A percentile compares a stretch with the other conserved stretches of the same genome.
These are phyloP conservation scores for Pichia sp. DNA, from an alignment of 1,139 yeast genomes.

Conservation along the genomic window DNA sequence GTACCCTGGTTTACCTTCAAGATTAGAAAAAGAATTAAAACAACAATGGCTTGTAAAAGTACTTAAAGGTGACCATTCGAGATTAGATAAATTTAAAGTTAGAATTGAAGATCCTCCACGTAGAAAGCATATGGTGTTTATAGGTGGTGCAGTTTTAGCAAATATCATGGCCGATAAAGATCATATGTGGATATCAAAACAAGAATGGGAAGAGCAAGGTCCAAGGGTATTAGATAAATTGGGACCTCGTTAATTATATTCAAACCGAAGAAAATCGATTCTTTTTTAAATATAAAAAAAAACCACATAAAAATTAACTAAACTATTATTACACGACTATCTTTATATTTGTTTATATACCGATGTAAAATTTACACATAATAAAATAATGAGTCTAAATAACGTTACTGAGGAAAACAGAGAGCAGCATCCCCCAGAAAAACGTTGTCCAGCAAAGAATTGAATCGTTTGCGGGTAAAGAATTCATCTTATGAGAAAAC, in stretches of 20 bases:
- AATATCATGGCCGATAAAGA: constrained; percentile 97
- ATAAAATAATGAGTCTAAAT: too few relatives aligned
- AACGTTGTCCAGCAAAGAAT: too few relatives aligned
- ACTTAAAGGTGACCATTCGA: constrained; percentile 76
- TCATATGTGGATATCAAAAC: constrained; percentile 94
- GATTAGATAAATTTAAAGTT: constrained; percentile 88
- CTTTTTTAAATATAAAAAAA: too few relatives aligned
- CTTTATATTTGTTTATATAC: too few relatives aligned
- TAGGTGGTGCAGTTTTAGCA: constrained; percentile 98
- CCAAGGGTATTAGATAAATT: constrained; percentile 76
- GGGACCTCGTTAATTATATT: constrained; percentile 67
- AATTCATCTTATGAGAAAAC: too few relatives aligned
- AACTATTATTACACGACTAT: too few relatives aligned
- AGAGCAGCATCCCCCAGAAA: too few relatives aligned
- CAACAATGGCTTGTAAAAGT: constrained; percentile 93
- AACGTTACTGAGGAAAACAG: too few relatives aligned
- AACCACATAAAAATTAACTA: too few relatives aligned
- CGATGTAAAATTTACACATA: too few relatives aligned
- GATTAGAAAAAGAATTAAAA: constrained; percentile 91
- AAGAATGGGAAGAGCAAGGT: constrained; percentile 98
- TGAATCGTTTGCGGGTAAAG: too few relatives aligned
- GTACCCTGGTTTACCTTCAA: constrained; percentile 97
- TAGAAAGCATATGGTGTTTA: constrained; percentile 97
- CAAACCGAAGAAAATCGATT: too few relatives aligned
- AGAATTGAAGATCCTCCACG: constrained; percentile 98